Evolutionary conservation across 2,329 filamentous ascomycete species (phyloP).

Genomic region (Grosmannia huntii): DNA sequence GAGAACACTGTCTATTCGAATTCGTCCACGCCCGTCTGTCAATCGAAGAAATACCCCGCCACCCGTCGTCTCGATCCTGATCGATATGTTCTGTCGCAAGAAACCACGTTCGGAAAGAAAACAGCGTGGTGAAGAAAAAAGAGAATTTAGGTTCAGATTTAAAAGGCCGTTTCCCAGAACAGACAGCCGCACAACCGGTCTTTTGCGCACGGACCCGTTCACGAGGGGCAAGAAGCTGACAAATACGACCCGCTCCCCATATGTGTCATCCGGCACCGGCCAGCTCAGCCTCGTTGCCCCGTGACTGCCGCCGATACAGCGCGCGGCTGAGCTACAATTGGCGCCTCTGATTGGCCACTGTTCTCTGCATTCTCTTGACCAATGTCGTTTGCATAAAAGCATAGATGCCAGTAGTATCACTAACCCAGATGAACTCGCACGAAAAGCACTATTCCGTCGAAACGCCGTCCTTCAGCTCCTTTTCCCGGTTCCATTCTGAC

Average conservation of each 20-base stretch:
- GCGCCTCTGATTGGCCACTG: background rate
- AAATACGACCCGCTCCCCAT: background rate
- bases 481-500: background rate
- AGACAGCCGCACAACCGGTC: background rate
- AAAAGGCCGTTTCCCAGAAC: background rate
- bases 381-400: background rate
- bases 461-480: background rate
- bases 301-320: background rate
- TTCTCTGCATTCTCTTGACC: background rate
- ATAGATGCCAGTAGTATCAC: background rate
- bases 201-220: background rate
- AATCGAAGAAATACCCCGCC: no score
- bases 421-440: background rate
- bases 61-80: background rate
- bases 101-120: background rate
- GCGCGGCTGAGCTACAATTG: background rate
- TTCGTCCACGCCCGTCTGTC: no score
- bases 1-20: background rate
- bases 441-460: background rate
- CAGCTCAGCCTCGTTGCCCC: background rate
- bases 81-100: no score
- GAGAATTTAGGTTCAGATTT: no score
- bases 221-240: background rate
- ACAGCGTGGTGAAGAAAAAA: background rate
- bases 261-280: background rate